phyloP scores from a whole-genome alignment of 164 flowering plant genomes.

The Santalum album region DNA sequence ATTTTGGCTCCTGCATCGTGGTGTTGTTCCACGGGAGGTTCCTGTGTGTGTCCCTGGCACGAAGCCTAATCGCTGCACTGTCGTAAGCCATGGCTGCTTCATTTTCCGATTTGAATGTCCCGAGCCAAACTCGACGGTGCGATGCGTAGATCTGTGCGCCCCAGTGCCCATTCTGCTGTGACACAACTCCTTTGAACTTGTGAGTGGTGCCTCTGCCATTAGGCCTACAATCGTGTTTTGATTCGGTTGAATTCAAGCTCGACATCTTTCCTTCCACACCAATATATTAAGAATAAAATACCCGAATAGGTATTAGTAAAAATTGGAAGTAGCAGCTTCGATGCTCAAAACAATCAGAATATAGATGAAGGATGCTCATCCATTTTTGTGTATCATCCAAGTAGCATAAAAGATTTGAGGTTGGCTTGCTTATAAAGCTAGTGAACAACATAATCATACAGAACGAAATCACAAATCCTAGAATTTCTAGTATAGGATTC shows the following conservation, averaged over 20 bases:
- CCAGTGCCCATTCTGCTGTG: conserved; percentile 48
- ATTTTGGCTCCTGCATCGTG: conserved; percentile 26
- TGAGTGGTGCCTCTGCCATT: neutral
- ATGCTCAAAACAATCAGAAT: too few relatives aligned
- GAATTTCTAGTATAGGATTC: too few relatives aligned
- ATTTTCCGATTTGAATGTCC: conserved; percentile 41
- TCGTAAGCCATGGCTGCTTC: conserved; percentile 64
- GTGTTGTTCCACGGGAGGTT: conserved; percentile 34
- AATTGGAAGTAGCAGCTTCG: too few relatives aligned
- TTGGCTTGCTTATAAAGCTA: too few relatives aligned
- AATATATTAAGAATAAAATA: too few relatives aligned
- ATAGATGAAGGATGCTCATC: too few relatives aligned
- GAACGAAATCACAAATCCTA: too few relatives aligned
- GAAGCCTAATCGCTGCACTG: conserved; percentile 42
- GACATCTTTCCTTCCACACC: neutral
- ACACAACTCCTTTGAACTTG: conserved; percentile 45
- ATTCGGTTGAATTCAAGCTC: neutral
- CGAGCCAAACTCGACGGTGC: conserved; percentile 52
- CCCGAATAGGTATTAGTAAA: too few relatives aligned
- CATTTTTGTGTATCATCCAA: too few relatives aligned
- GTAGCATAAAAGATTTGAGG: too few relatives aligned
- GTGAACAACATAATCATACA: too few relatives aligned
- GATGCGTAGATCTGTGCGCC: conserved; percentile 62
- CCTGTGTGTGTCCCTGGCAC: conserved; percentile 29
- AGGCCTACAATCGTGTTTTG: conserved; percentile 5